Evolutionary conservation across 2,329 filamentous ascomycete species (phyloP).

Genomic region (Exophiala dermatitidis): DNA sequence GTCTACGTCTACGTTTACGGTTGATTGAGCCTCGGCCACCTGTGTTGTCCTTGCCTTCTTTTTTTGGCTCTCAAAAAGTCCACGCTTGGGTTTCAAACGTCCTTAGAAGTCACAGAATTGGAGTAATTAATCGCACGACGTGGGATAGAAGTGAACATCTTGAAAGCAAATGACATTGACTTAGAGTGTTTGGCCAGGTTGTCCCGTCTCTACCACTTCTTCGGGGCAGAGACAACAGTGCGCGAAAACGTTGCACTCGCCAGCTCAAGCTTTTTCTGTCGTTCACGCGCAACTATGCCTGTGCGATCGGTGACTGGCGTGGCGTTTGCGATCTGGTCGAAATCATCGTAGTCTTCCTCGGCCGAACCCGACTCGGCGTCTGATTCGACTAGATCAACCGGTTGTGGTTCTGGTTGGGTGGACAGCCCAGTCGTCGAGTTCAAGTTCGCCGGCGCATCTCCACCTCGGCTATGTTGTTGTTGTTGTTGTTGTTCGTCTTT

Average conservation of each 20-base stretch:
- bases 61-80: too few species aligned
- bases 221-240: conserved; percentile 43
- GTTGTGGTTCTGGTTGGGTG: conserved; percentile 3
- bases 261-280: conserved; percentile 45
- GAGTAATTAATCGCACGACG: too few species aligned
- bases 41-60: too few species aligned
- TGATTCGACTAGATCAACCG: conserved; percentile 45
- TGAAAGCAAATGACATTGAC: too few species aligned
- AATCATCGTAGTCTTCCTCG: conserved; percentile 60
- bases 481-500: conserved; percentile 47
- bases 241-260: conserved; percentile 46
- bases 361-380: conserved; percentile 65
- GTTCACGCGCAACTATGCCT: conserved; percentile 60
- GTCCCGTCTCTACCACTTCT: conserved; percentile 36
- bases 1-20: too few species aligned
- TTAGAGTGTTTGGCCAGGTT: too few species aligned
- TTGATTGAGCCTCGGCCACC: too few species aligned
- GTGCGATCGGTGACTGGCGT: conserved; percentile 82
- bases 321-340: conserved; percentile 88
- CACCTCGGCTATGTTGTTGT: too few species aligned
- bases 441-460: conserved; percentile 38
- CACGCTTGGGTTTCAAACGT: too few species aligned
- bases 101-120: too few species aligned
- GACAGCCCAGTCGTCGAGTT: conserved; percentile 19
- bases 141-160: too few species aligned